phyloP scores from a whole-genome alignment of 768 basidiomycete genomes.

The Suillus clintonianus region DNA sequence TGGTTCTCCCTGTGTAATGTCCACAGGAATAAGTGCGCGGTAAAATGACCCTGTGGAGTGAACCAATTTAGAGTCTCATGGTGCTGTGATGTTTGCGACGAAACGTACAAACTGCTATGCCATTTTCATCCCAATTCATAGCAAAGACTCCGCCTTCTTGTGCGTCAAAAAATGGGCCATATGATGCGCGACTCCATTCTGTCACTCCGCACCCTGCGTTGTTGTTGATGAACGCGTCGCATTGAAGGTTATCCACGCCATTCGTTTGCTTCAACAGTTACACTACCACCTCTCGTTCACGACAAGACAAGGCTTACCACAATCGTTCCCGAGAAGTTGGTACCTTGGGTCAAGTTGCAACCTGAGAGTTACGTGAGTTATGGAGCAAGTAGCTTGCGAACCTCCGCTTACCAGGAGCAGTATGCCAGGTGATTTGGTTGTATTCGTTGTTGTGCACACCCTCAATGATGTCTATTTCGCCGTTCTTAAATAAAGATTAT shows the following conservation, averaged over 20 bases:
- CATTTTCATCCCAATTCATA: slow-evolving; percentile 84
- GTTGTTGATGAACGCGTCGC: slow-evolving; percentile 49
- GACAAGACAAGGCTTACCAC: slow-evolving; percentile 46
- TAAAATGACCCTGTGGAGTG: slow-evolving; percentile 72
- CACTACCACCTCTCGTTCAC: slow-evolving; percentile 1
- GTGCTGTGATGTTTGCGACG: background rate
- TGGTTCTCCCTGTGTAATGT: slow-evolving; percentile 62
- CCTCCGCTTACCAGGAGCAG: slow-evolving; percentile 49
- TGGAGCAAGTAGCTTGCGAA: slow-evolving; percentile 4
- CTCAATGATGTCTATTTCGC: slow-evolving; percentile 84
- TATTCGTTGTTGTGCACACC: slow-evolving; percentile 85
- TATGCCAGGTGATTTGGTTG: slow-evolving; percentile 85
- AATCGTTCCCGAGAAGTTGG: slow-evolving; percentile 63
- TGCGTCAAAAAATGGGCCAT: slow-evolving; percentile 79
- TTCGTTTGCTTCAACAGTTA: slow-evolving; percentile 42
- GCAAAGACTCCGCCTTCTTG: slow-evolving; percentile 84
- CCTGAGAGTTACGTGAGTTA: slow-evolving; percentile 36
- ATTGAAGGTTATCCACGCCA: slow-evolving; percentile 52
- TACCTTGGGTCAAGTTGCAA: slow-evolving; percentile 55
- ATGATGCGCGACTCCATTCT: slow-evolving; percentile 82
- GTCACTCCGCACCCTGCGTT: slow-evolving; percentile 79
- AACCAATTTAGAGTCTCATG: slow-evolving; percentile 5
- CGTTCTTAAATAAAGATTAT: slow-evolving; percentile 45
- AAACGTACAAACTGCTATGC: slow-evolving; percentile 75
- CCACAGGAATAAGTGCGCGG: slow-evolving; percentile 70